Evolutionary conservation across 2,329 filamentous ascomycete genomes (phyloP).

Genomic region (Neofusicoccum sp.): DNA sequence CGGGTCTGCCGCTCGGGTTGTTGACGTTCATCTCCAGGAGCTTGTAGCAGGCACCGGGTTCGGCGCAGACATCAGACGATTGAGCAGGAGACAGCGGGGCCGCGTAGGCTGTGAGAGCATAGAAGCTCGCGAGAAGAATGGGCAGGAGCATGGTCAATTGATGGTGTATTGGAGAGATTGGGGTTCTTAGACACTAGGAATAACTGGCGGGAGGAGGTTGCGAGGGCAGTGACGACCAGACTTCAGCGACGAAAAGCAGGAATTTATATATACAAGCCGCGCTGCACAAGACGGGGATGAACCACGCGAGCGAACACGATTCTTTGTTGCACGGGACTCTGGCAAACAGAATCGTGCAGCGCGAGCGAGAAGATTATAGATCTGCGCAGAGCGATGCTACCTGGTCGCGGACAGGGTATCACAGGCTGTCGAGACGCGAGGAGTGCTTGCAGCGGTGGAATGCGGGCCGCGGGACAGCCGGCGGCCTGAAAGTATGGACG

Average conservation of each 20-base stretch:
- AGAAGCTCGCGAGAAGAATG: background rate
- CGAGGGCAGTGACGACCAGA: background rate
- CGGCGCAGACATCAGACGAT: background rate
- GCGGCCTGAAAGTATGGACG: background rate
- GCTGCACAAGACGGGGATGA: background rate
- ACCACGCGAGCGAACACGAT: background rate
- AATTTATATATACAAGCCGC: background rate
- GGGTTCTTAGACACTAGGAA: background rate
- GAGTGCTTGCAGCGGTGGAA: constrained; percentile 7
- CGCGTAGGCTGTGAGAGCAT: background rate
- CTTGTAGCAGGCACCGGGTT: background rate
- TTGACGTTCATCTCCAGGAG: background rate
- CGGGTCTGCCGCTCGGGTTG: background rate
- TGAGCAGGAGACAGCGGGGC: background rate
- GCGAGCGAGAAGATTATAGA: background rate
- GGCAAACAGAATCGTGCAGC: background rate
- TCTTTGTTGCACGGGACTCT: background rate
- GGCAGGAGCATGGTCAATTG: background rate
- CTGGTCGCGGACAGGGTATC: constrained; percentile 1
- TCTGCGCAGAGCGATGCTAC: constrained; percentile 3
- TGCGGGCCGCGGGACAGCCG: background rate
- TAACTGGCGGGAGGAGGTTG: background rate
- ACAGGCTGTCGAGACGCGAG: background rate
- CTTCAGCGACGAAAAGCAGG: background rate
- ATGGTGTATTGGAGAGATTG: background rate